Conservation (phyloP, 2,329 filamentous ascomycete genomes). For the Tolypocladium nubicola region DNA sequence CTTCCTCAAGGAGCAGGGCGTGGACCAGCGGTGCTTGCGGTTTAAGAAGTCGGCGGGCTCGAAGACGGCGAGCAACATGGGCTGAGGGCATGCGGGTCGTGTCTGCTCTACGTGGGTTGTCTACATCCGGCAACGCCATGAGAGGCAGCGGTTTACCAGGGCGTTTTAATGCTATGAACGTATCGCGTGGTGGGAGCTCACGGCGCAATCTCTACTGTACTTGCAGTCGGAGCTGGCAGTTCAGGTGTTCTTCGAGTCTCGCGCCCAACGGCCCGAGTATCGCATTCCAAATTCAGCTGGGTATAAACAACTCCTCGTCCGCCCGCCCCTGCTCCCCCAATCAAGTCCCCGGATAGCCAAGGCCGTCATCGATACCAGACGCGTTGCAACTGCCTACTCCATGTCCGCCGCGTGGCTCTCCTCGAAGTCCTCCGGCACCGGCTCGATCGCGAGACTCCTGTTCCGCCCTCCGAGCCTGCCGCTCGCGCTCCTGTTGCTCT, state of each 20-base stretch:
- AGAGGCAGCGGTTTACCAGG: no score
- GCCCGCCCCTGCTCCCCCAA: no score
- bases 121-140: no score
- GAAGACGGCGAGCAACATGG: not conserved
- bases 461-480: not conserved
- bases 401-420: not conserved
- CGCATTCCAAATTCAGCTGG: not conserved
- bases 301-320: not conserved
- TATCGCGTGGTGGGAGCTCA: no score
- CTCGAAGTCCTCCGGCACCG: not conserved
- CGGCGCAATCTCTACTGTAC: no score
- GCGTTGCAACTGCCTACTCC: not conserved
- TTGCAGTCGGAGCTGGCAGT: no score
- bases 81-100: not conserved
- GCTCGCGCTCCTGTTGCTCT: not conserved
- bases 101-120: no score
- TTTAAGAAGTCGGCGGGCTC: not conserved
- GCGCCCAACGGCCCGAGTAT: not conserved
- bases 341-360: not conserved
- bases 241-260: not conserved
- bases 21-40: not conserved
- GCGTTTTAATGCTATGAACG: no score
- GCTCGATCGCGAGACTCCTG: not conserved
- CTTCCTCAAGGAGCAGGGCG: not conserved
- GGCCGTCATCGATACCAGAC: not conserved